Evolutionary conservation across 208 protist species (phyloP), one percentile per base, ranked within the genome.

Genomic region (Crithidia expoeki): DNA sequence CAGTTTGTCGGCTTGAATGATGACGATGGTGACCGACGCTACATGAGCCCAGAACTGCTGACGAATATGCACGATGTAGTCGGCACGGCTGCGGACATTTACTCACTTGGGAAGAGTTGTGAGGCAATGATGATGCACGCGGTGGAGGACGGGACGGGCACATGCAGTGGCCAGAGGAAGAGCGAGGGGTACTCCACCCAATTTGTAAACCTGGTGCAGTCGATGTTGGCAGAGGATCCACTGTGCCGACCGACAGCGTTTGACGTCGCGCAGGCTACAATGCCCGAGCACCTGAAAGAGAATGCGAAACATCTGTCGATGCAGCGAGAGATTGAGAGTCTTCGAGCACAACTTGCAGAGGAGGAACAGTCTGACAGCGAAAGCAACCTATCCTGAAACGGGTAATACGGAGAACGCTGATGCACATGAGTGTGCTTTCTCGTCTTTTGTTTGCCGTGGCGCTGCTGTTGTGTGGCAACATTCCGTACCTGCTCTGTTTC

Each of bases 51-150:
- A 1, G 85, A 93, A 67, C 72, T 88, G 28, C 72, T 96, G 34
- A 56, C 66, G 16, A 70, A 60, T 25, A 21, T 66, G 27, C 71
- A 65, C 46, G 71, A 76, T 38, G 63, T 76, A 2, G 63, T 76
- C 4, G 71, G 80, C 9, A 72, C 72, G 12, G 81, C 92, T 65
- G 85, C 88, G 17, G 94, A 97, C 61, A 81, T 97, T 21, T 97
- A 93, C 76, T 80, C 92, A 0, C 78, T 97, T n/a, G 94, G 94
- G 4, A 86, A 86, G n/a, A 94, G 74, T 34, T 88, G 92, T 32
- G 86, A 90, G 28, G 81, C 91, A 47, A 76, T 96, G 44, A 92
- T 91, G 17, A 73, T 77, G 16, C 62, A 80, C 52, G 47, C 77
- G 6, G 44, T 52, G 9, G 76, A 81, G 33, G 88, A 90, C 1